These are phyloP conservation scores for Phytopythium montanum DNA, from an alignment of 352 stramenopile genomes.

Conservation along the genomic window DNA sequence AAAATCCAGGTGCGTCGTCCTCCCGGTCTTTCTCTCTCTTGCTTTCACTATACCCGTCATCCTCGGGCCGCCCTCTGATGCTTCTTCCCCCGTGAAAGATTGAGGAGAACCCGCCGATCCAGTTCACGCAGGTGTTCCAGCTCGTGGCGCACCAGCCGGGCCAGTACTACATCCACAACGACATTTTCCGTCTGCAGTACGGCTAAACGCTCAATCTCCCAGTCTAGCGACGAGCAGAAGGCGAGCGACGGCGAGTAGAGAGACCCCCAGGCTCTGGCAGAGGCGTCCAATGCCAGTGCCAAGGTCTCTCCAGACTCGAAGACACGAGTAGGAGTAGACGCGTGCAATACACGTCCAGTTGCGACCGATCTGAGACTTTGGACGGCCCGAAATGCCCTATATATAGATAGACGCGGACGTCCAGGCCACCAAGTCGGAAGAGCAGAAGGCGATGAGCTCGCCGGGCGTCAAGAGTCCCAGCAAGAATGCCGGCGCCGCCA, in stretches of 20 bases:
- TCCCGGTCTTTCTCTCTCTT: too few relatives aligned
- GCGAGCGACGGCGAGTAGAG: background rate
- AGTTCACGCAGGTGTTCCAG: conserved; percentile 98
- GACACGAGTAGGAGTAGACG: conserved; percentile 5
- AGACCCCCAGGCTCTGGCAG: background rate
- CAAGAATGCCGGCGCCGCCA: conserved; percentile 6
- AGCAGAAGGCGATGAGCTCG: background rate
- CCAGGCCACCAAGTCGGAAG: background rate
- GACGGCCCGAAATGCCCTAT: too few relatives aligned
- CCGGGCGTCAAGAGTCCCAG: background rate
- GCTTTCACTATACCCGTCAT: background rate
- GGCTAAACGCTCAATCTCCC: conserved; percentile 68
- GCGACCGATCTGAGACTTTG: background rate
- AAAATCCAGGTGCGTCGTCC: conserved; percentile 63
- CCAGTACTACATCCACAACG: conserved; percentile 98
- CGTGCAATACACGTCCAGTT: conserved; percentile 7
- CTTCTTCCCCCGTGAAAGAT: conserved; percentile 55
- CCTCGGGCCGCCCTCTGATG: background rate
- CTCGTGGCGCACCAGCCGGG: conserved; percentile 90
- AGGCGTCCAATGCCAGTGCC: too few relatives aligned
- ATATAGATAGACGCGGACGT: background rate
- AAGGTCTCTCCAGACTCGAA: background rate
- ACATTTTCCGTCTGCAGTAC: conserved; percentile 97
- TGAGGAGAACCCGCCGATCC: conserved; percentile 91
- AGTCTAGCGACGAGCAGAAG: background rate